Conservation (phyloP, 306 rosid genomes). For the Dalbergia cochinchinensis region DNA sequence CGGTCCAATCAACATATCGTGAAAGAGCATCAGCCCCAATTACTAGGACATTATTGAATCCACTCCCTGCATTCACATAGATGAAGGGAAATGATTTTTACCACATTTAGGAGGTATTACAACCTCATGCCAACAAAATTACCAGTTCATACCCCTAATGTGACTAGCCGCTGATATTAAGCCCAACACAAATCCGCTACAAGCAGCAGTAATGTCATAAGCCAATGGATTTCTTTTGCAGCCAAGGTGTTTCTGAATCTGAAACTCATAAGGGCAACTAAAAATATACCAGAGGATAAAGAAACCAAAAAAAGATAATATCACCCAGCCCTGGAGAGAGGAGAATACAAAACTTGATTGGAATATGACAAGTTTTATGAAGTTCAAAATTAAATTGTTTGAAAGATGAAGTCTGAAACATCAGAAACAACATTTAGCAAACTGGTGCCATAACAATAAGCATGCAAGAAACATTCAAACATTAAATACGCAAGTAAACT, state of each 20-base stretch:
- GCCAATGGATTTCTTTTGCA: slow-evolving; percentile 80
- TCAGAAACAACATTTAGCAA: slow-evolving; percentile 17
- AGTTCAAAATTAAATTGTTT: neutral
- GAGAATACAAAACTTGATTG: slow-evolving; percentile 27
- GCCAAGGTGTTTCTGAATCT: slow-evolving; percentile 78
- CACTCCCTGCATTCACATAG: slow-evolving; percentile 74
- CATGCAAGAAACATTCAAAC: slow-evolving; percentile 4
- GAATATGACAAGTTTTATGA: no score
- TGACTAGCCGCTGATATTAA: slow-evolving; percentile 91
- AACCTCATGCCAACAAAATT: slow-evolving; percentile 33
- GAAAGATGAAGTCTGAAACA: slow-evolving; percentile 19
- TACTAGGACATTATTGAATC: slow-evolving; percentile 87
- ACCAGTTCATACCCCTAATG: slow-evolving; percentile 80
- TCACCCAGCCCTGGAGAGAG: no score
- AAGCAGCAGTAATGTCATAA: slow-evolving; percentile 98
- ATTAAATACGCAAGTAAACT: neutral
- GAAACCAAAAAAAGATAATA: neutral
- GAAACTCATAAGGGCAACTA: slow-evolving; percentile 39
- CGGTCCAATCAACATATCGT: slow-evolving; percentile 93
- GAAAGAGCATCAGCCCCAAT: slow-evolving; percentile 97
- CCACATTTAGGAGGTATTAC: slow-evolving; percentile 24
- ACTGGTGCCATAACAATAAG: neutral
- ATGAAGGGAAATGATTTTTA: slow-evolving; percentile 37
- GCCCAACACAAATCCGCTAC: slow-evolving; percentile 95
- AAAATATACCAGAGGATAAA: slow-evolving; percentile 21